These are phyloP conservation scores for Phaffia australis DNA, from an alignment of 768 basidiomycete species.

Conservation along the genomic window DNA sequence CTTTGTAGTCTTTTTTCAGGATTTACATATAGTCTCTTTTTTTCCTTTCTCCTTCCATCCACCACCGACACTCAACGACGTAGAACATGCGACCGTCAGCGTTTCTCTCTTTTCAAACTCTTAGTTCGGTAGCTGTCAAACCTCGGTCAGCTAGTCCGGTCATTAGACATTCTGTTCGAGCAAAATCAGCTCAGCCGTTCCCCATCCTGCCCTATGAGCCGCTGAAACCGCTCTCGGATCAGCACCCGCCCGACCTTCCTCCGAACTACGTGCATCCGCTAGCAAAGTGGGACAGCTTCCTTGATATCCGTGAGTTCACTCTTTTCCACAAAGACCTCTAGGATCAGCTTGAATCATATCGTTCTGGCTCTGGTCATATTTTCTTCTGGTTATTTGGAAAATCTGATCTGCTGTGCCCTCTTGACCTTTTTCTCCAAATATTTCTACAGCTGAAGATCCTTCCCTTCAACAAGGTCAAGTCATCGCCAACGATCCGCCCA, in stretches of 20 bases:
- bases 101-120: no score
- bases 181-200: constrained; percentile 4
- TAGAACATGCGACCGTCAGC: no score
- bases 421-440: background rate
- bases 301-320: constrained; percentile 23
- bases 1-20: no score
- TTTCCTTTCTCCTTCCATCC: no score
- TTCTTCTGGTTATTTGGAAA: no score
- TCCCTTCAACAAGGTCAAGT: background rate
- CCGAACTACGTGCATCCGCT: constrained; percentile 22
- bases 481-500: constrained; percentile 22
- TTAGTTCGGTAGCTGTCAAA: no score
- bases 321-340: background rate
- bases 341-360: background rate
- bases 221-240: constrained; percentile 3
- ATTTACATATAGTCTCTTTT: no score
- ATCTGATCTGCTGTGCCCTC: background rate
- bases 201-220: constrained; percentile 18
- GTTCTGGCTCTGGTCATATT: background rate
- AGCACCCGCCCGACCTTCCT: constrained; percentile 11
- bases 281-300: constrained; percentile 26
- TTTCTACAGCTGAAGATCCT: constrained; percentile 17
- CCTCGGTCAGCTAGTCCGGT: no score
- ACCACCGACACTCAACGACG: no score
- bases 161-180: no score